phyloP scores from a whole-genome alignment of 2,329 filamentous ascomycete species.

The Exophiala aquamarina region DNA sequence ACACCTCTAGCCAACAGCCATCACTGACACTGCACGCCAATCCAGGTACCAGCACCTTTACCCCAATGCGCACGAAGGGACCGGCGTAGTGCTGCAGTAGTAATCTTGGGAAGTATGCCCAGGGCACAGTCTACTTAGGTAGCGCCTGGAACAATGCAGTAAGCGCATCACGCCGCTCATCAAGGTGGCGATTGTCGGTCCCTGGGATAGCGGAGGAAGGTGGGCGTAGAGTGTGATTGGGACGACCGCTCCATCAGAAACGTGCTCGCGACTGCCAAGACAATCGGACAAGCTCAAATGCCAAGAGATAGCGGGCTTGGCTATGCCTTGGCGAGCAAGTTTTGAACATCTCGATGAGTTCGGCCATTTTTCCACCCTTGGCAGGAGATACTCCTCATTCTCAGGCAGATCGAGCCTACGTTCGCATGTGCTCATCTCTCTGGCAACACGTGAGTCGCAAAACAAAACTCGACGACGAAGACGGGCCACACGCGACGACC shows the following conservation, averaged over 20 bases:
- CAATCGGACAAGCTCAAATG: slow-evolving; percentile 7
- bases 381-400: not conserved
- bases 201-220: not conserved
- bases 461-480: too few relatives aligned
- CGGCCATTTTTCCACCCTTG: not conserved
- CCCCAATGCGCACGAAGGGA: too few relatives aligned
- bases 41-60: too few relatives aligned
- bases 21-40: too few relatives aligned
- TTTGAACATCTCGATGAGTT: not conserved
- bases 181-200: not conserved
- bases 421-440: too few relatives aligned
- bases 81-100: too few relatives aligned
- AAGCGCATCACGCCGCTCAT: not conserved
- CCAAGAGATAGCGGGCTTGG: slow-evolving; percentile 6
- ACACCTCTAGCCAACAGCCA: too few relatives aligned
- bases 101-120: not conserved
- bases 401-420: too few relatives aligned
- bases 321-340: slow-evolving; percentile 16
- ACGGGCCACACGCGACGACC: too few relatives aligned
- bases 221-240: not conserved
- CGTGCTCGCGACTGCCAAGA: slow-evolving; percentile 6
- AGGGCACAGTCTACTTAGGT: too few relatives aligned
- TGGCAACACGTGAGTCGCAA: too few relatives aligned
- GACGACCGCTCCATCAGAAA: not conserved
- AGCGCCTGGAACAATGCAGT: too few relatives aligned